These are phyloP conservation scores for Apiospora pterosperma DNA, from an alignment of 2,329 filamentous ascomycete genomes.

Conservation along the genomic window DNA sequence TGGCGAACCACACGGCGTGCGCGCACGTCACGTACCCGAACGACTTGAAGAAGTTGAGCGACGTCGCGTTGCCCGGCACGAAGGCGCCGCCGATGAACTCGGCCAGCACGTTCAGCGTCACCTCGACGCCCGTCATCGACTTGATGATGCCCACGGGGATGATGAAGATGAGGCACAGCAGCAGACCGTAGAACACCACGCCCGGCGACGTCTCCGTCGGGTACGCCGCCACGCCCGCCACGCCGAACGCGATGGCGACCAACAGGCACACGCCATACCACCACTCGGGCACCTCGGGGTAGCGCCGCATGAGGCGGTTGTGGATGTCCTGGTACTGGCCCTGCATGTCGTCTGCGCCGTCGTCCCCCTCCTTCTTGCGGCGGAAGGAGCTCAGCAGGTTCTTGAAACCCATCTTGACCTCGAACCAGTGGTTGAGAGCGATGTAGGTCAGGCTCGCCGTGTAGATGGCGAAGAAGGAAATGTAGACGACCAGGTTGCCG, in stretches of 20 bases:
- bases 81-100: conserved; percentile 51
- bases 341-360: conserved; percentile 19
- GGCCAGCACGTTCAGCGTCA: conserved; percentile 50
- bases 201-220: conserved; percentile 48
- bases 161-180: conserved; percentile 47
- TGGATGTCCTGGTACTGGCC: conserved; percentile 42
- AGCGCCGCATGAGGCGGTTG: conserved; percentile 50
- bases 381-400: conserved; percentile 43
- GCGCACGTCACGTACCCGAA: conserved; percentile 34
- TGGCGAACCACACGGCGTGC: conserved; percentile 27
- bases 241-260: conserved; percentile 41
- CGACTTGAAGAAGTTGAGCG: conserved; percentile 54
- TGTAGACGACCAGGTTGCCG: conserved; percentile 43
- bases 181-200: conserved; percentile 49
- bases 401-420: conserved; percentile 44
- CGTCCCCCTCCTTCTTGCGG: conserved; percentile 27
- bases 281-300: conserved; percentile 49
- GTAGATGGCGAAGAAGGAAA: conserved; percentile 51
- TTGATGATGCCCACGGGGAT: conserved; percentile 51
- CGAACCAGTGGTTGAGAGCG: conserved; percentile 36
- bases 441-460: conserved; percentile 39
- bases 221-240: conserved; percentile 45
- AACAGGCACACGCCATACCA: conserved; percentile 45
- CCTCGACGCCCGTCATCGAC: conserved; percentile 50
- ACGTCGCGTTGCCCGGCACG: conserved; percentile 46